A percentile compares a stretch with the other conserved stretches of the same genome.
Evolutionary conservation across 1,284 basidiomycete species (phyloP).

Genomic region (Sporisorium exsertum): DNA sequence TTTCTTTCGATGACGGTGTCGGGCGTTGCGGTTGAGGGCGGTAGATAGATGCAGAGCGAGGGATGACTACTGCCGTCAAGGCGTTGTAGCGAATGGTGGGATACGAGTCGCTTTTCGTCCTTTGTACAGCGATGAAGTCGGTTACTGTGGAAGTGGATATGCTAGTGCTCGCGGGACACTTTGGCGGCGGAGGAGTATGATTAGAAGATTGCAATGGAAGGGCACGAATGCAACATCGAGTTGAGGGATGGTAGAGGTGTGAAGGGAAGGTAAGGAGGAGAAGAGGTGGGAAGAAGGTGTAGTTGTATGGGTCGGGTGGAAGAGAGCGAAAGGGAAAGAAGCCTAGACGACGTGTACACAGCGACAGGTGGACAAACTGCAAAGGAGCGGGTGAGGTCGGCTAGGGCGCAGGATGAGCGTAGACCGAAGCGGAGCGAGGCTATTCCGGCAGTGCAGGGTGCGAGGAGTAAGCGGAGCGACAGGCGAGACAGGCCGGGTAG

Average conservation of each 20-base stretch:
- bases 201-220: not conserved
- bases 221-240: not conserved
- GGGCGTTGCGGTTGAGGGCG: not conserved
- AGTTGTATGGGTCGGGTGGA: not conserved
- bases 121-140: conserved; percentile 3
- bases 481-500: not conserved
- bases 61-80: not conserved
- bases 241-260: not conserved
- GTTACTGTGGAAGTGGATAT: not conserved
- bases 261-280: not conserved
- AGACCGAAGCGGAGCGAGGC: not conserved
- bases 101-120: not conserved
- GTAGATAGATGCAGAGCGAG: not conserved
- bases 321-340: not conserved
- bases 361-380: not conserved
- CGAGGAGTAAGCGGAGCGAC: not conserved
- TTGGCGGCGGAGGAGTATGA: not conserved
- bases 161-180: not conserved
- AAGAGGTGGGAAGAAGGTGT: not conserved
- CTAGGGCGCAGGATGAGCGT: not conserved
- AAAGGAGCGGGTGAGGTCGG: conserved; percentile 4
- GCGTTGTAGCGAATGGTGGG: not conserved
- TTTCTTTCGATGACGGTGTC: not conserved
- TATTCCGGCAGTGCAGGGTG: not conserved
- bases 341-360: not conserved